Percentiles rank a stretch among this genome's conserved stretches.
These are phyloP conservation scores for Mucor saturninus DNA, from an alignment of 371 early-diverging fungal genomes.

Conservation along the genomic window DNA sequence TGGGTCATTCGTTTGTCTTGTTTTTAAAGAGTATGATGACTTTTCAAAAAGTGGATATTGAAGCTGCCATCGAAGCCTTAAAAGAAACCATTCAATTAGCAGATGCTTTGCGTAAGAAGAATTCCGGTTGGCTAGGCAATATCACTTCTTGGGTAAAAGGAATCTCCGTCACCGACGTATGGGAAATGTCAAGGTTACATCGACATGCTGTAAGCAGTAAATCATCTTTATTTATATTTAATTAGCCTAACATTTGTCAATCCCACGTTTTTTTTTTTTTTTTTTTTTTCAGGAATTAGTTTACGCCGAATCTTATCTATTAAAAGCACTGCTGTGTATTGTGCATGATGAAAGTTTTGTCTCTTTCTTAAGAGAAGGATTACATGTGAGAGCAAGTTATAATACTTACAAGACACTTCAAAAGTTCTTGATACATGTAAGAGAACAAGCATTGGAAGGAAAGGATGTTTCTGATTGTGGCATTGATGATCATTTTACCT, in stretches of 20 bases:
- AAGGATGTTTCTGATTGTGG: slow-evolving; percentile 35
- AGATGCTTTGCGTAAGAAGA: slow-evolving; percentile 55
- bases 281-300: slow-evolving; percentile 82
- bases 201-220: slow-evolving; percentile 66
- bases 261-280: slow-evolving; percentile 7
- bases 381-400: slow-evolving; percentile 73
- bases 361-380: slow-evolving; percentile 74
- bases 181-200: slow-evolving; percentile 66
- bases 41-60: slow-evolving; percentile 70
- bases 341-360: slow-evolving; percentile 74
- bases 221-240: no score
- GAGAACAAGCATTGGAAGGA: slow-evolving; percentile 41
- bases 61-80: slow-evolving; percentile 62
- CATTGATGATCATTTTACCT: slow-evolving; percentile 77
- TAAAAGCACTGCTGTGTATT: slow-evolving; percentile 72
- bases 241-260: slow-evolving; percentile 10
- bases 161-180: slow-evolving; percentile 48
- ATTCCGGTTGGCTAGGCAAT: slow-evolving; percentile 40
- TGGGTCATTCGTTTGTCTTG: slow-evolving; percentile 70
- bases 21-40: slow-evolving; percentile 77
- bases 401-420: slow-evolving; percentile 64
- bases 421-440: slow-evolving; percentile 50
- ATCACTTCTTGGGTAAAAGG: slow-evolving; percentile 48
- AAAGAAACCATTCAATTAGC: slow-evolving; percentile 65
- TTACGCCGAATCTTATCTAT: slow-evolving; percentile 72